These are phyloP conservation scores for Melaleuca alternifolia DNA, from an alignment of 345 rosid genomes.

Conservation along the genomic window DNA sequence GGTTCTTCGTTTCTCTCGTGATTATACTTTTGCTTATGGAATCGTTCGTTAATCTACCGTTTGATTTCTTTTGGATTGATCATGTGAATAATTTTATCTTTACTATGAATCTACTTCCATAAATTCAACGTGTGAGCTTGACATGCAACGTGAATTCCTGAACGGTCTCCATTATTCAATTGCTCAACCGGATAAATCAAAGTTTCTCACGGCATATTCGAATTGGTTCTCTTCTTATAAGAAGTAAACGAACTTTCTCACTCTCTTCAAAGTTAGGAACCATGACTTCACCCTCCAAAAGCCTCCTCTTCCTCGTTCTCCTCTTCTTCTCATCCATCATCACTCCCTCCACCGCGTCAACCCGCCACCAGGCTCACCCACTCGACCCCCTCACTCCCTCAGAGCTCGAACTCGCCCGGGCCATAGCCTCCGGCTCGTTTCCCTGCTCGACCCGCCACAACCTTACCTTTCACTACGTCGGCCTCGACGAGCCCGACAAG, in stretches of 20 bases:
- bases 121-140: background rate
- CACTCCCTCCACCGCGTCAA: background rate
- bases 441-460: slow-evolving; percentile 16
- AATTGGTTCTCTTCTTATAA: background rate
- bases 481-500: slow-evolving; percentile 70
- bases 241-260: background rate
- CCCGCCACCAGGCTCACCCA: slow-evolving; percentile 35
- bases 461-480: slow-evolving; percentile 53
- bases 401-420: slow-evolving; percentile 44
- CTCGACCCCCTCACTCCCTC: slow-evolving; percentile 49
- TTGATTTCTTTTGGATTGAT: background rate
- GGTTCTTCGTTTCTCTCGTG: background rate
- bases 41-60: background rate
- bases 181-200: background rate
- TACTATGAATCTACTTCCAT: background rate
- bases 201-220: background rate
- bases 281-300: background rate
- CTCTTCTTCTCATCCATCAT: background rate
- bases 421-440: slow-evolving; percentile 27
- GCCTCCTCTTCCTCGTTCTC: background rate
- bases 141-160: background rate
- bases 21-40: background rate
- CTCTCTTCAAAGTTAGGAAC: background rate
- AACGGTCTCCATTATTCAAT: background rate
- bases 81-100: background rate